Percentiles rank a stretch among this genome's conserved stretches.
Evolutionary conservation across 2,329 filamentous ascomycete species (phyloP).

Genomic region (Pseudocercospora fijiensis): DNA sequence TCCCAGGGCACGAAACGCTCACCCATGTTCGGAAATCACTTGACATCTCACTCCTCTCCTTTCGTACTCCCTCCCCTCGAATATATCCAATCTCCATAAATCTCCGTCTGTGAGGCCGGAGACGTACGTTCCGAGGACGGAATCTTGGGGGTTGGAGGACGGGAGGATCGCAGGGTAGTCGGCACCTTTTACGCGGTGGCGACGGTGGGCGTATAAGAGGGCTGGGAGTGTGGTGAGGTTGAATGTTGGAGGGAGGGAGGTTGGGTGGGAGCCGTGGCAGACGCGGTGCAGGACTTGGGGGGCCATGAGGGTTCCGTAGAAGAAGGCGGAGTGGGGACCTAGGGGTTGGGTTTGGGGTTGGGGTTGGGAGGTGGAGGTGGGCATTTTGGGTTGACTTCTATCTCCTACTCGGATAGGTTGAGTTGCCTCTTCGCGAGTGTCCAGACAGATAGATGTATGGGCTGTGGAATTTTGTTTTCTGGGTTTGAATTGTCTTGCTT

Average conservation of each 20-base stretch:
- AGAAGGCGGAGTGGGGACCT: slow-evolving; percentile 56
- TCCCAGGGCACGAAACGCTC: too few species aligned
- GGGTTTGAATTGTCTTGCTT: too few species aligned
- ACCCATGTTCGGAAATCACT: not conserved
- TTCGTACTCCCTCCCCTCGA: slow-evolving; percentile 76
- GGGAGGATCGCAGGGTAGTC: slow-evolving; percentile 81
- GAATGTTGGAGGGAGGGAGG: slow-evolving; percentile 48
- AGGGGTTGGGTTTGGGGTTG: too few species aligned
- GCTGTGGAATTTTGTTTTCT: too few species aligned
- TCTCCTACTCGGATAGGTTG: too few species aligned
- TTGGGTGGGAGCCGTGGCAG: slow-evolving; percentile 63
- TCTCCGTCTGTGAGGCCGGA: slow-evolving; percentile 77
- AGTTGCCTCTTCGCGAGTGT: too few species aligned
- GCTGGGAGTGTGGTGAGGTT: slow-evolving; percentile 67
- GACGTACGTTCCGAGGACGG: slow-evolving; percentile 73
- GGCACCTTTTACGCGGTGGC: slow-evolving; percentile 64
- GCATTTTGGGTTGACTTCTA: not conserved
- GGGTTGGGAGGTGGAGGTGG: too few species aligned
- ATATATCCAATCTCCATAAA: slow-evolving; percentile 71
- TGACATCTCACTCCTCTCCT: slow-evolving; percentile 51
- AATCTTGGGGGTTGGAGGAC: slow-evolving; percentile 35
- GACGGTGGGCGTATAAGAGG: slow-evolving; percentile 69
- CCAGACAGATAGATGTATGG: too few species aligned
- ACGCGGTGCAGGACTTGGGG: slow-evolving; percentile 82
- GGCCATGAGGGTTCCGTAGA: slow-evolving; percentile 76